Evolutionary conservation across 2,329 filamentous ascomycete species (phyloP).

Genomic region (Aspergillus persii): DNA sequence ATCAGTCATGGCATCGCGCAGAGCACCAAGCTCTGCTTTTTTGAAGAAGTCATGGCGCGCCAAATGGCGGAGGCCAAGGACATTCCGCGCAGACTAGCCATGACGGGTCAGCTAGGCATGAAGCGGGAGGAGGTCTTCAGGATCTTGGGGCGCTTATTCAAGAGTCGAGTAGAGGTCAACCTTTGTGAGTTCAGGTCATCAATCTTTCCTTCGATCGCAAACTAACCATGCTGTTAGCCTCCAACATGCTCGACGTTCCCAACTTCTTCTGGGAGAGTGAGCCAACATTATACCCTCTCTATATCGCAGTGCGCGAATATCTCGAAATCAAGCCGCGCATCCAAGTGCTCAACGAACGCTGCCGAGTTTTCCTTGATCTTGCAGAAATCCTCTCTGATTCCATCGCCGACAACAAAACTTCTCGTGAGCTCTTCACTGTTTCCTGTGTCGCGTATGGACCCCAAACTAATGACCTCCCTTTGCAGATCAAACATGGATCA

Average conservation of each 20-base stretch:
- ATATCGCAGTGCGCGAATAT: slow-evolving; percentile 92
- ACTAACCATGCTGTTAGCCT: slow-evolving; percentile 56
- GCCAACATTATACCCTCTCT: slow-evolving; percentile 89
- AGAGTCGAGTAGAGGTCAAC: slow-evolving; percentile 93
- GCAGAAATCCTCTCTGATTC: slow-evolving; percentile 92
- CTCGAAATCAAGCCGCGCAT: slow-evolving; percentile 96
- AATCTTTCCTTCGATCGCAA: background rate
- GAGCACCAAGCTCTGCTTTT: slow-evolving; percentile 93
- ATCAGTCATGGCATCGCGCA: slow-evolving; percentile 98
- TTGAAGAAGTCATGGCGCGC: slow-evolving; percentile 91
- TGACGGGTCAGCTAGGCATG: slow-evolving; percentile 90
- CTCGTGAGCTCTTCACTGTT: slow-evolving; percentile 45
- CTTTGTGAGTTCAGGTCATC: slow-evolving; percentile 67
- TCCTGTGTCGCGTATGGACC: background rate
- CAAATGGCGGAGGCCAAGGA: slow-evolving; percentile 93
- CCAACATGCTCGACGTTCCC: slow-evolving; percentile 91
- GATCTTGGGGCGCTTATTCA: slow-evolving; percentile 86
- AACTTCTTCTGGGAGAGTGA: slow-evolving; percentile 99
- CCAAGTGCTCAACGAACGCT: slow-evolving; percentile 94
- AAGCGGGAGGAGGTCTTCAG: slow-evolving; percentile 86
- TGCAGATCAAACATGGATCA: slow-evolving; percentile 85
- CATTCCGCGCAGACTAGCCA: slow-evolving; percentile 81
- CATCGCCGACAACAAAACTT: slow-evolving; percentile 94
- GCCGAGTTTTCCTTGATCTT: slow-evolving; percentile 91
- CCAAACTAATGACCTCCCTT: too few species aligned